A percentile compares a stretch with the other conserved stretches of the same genome.
Evolutionary conservation across 345 rosid species (phyloP).

Genomic region (Gossypium anomalum): DNA sequence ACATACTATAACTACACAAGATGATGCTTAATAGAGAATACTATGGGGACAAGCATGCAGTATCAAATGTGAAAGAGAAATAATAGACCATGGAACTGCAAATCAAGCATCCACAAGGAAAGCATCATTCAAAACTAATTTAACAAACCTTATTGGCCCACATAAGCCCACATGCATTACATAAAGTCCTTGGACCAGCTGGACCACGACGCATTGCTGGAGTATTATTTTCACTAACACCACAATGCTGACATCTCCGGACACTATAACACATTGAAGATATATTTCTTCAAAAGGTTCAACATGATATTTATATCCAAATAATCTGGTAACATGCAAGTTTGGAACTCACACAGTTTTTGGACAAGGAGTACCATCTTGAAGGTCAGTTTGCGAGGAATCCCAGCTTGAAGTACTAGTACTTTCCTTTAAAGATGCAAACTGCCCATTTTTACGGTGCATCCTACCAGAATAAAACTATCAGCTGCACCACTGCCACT

Average conservation of each 20-base stretch:
- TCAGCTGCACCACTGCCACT: not conserved
- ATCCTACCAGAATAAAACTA: constrained; percentile 38
- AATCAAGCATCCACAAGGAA: not conserved
- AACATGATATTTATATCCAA: constrained; percentile 3
- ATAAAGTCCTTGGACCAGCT: constrained; percentile 75
- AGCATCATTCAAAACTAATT: constrained; percentile 4
- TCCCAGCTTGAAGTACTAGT: constrained; percentile 50
- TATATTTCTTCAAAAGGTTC: constrained; percentile 3
- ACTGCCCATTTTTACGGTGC: constrained; percentile 78
- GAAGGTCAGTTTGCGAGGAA: constrained; percentile 41
- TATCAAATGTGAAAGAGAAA: not conserved
- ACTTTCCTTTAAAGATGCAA: constrained; percentile 56
- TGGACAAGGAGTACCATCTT: constrained; percentile 37
- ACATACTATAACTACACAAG: not conserved
- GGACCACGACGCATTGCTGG: constrained; percentile 91
- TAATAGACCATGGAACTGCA: not conserved
- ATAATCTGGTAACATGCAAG: constrained; percentile 11
- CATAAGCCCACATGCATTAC: constrained; percentile 86
- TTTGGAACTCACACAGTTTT: constrained; percentile 61
- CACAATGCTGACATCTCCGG: constrained; percentile 66
- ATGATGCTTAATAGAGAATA: constrained; percentile 2
- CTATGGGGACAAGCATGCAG: not conserved
- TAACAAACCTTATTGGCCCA: constrained; percentile 73
- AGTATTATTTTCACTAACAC: constrained; percentile 60
- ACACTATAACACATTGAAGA: constrained; percentile 31